Conservation (phyloP, 1,284 basidiomycete genomes). For the Bondarzewia mesenterica region DNA sequence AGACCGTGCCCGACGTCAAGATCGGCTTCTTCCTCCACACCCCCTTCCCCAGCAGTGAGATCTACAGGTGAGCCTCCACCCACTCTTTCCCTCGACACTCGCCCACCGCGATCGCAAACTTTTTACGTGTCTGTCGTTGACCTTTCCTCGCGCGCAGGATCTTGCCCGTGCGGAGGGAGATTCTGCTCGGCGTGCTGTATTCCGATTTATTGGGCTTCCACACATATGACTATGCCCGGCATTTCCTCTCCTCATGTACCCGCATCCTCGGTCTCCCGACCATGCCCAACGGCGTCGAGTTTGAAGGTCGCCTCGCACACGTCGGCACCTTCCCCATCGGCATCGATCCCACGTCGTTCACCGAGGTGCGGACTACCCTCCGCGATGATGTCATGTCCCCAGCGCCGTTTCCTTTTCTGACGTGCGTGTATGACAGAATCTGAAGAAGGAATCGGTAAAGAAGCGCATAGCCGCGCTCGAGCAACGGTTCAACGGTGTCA, state of each 20-base stretch:
- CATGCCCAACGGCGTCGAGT: conserved; percentile 97
- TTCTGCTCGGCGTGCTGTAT: conserved; percentile 89
- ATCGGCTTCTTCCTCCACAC: conserved; percentile 99
- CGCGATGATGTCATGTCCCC: conserved; percentile 1
- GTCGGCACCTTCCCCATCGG: conserved; percentile 99
- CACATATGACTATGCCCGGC: conserved; percentile 98
- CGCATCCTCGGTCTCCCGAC: conserved; percentile 94
- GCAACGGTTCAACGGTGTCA: conserved; percentile 88
- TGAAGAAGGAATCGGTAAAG: conserved; percentile 73
- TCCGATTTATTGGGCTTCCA: conserved; percentile 98
- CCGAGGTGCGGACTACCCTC: conserved; percentile 43
- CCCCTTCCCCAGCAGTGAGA: conserved; percentile 96
- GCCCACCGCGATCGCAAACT: no score
- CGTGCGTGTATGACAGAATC: conserved; percentile 39
- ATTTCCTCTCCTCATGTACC: conserved; percentile 97
- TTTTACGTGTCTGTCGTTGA: not conserved
- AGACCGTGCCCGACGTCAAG: conserved; percentile 58
- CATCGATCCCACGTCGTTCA: conserved; percentile 91
- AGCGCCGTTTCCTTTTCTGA: not conserved
- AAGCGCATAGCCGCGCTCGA: conserved; percentile 78
- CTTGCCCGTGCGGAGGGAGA: conserved; percentile 93
- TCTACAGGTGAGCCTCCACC: conserved; percentile 70
- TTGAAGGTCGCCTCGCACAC: conserved; percentile 90
- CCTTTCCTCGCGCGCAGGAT: conserved; percentile 53
- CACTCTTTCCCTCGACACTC: not conserved